These are phyloP conservation scores for Zymoseptoria crescenta DNA, from an alignment of 2,329 filamentous ascomycete species.

Conservation along the genomic window DNA sequence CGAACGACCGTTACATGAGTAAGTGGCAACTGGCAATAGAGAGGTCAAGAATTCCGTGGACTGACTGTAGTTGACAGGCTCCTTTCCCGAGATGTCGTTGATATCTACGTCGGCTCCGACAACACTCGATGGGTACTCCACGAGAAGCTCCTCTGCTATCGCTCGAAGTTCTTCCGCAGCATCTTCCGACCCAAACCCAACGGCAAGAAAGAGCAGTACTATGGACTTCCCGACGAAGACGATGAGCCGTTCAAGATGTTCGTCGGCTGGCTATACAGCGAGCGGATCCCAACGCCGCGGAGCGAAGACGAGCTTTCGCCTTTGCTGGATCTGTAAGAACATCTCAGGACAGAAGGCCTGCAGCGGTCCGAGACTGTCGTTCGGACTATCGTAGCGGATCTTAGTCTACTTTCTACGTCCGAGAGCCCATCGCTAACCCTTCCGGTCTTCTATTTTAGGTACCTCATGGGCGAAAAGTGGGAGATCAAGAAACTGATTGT, in stretches of 20 bases:
- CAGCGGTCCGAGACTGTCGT: too few species aligned
- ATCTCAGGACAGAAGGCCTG: too few species aligned
- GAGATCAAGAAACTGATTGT: slow-evolving; percentile 40
- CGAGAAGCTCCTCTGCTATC: slow-evolving; percentile 49
- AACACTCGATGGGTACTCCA: slow-evolving; percentile 50
- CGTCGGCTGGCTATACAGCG: slow-evolving; percentile 48
- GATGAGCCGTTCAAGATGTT: slow-evolving; percentile 45
- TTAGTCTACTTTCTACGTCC: too few species aligned
- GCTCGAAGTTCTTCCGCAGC: slow-evolving; percentile 47
- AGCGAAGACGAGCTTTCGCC: slow-evolving; percentile 44
- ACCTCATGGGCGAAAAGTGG: slow-evolving; percentile 48
- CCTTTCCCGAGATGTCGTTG: slow-evolving; percentile 45
- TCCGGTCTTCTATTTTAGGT: too few species aligned
- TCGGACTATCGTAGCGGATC: too few species aligned
- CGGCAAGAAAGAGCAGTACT: slow-evolving; percentile 30
- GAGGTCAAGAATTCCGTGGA: neutral
- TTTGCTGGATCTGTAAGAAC: slow-evolving; percentile 48
- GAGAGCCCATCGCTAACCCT: too few species aligned
- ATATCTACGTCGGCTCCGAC: slow-evolving; percentile 48
- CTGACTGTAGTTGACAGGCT: slow-evolving; percentile 32
- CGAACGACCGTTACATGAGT: slow-evolving; percentile 39
- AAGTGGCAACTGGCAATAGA: slow-evolving; percentile 10
- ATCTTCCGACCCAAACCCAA: slow-evolving; percentile 40
- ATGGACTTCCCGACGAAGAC: slow-evolving; percentile 47
- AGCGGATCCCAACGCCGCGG: slow-evolving; percentile 39